Evolutionary conservation across 2,329 filamentous ascomycete species (phyloP), one percentile per base, ranked within the genome.

Genomic region (Pseudohalonectria lignicola): DNA sequence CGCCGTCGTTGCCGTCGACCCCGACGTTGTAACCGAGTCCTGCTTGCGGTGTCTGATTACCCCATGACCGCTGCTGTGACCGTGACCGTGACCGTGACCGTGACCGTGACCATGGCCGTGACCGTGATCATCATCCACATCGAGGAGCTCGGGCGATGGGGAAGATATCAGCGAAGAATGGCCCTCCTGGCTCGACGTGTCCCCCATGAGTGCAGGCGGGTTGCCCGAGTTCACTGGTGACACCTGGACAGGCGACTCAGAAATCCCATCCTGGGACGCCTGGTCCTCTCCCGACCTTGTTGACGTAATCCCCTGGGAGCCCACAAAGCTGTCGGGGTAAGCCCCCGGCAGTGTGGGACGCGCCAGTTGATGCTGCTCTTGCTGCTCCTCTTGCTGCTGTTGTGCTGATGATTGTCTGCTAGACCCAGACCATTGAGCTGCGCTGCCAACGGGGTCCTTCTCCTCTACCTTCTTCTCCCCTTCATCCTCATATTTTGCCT

Each of bases 161-260:
- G 80, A 79, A 4, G 76, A 79, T 20, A 71, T 61, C 3, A 70
- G 68, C 8, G 78, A 82, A 18, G 76, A 75, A 37, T 67, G 66
- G 43, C 73, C 77, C 33, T 57, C 79, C 49, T 82, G 77, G 45
- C 80, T 83, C 10, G 81, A 85, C 5, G 71, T 78, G 55, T 87
- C 82, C 17, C 72, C 71, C 48, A 82, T 73, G 26, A 90, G 71
- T 23, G 74, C 74, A 4, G 82, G 82, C 19, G 75, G 78, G 34
- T 75, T 69, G 54, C 60, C 57, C 49, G 62, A 49, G 34, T 58
- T 55, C 51, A 71, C 55, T 2, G 76, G 76, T 15, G 79, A 81
- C 4, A 82, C 67, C 43, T 79, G 66, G 2, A 81, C 69, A 3
- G 81, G 82, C 3, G 82, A 86, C 54, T 85, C 81, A 6, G 77